phyloP scores from a whole-genome alignment of 768 basidiomycete species.

The Phlebiopsis gigantea region DNA sequence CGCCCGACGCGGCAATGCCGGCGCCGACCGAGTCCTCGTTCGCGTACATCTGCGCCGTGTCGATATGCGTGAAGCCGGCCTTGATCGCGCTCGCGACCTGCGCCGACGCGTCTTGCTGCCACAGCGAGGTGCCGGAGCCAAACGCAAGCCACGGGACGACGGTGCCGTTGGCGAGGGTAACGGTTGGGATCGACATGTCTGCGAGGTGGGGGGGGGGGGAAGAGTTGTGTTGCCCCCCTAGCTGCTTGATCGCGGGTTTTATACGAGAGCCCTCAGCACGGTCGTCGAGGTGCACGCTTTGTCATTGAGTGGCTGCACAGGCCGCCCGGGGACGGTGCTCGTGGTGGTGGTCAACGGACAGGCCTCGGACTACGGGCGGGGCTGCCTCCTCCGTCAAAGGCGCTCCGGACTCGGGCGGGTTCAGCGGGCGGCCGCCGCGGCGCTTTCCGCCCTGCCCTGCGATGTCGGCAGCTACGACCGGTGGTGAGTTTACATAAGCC shows the following conservation, averaged over 20 bases:
- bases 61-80: conserved; percentile 33
- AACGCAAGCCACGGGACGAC: conserved; percentile 34
- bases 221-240: neutral
- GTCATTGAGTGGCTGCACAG: too few species aligned
- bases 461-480: too few species aligned
- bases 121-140: conserved; percentile 34
- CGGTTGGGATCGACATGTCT: conserved; percentile 22
- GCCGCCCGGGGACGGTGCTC: too few species aligned
- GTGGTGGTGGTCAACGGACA: neutral
- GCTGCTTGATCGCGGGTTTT: too few species aligned
- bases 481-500: too few species aligned
- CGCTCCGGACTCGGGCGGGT: neutral
- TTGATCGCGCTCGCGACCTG: conserved; percentile 26
- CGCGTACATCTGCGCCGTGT: conserved; percentile 32
- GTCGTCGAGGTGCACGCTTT: too few species aligned
- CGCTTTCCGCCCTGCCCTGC: neutral
- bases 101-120: conserved; percentile 23
- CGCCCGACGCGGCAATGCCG: conserved; percentile 27
- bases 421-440: neutral
- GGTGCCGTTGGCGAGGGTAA: conserved; percentile 32
- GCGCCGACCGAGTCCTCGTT: conserved; percentile 34
- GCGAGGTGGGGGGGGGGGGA: neutral
- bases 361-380: too few species aligned
- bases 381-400: neutral
- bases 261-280: too few species aligned